Conservation (phyloP, 805 yeast genomes). For the Myxozyma kluyveri region DNA sequence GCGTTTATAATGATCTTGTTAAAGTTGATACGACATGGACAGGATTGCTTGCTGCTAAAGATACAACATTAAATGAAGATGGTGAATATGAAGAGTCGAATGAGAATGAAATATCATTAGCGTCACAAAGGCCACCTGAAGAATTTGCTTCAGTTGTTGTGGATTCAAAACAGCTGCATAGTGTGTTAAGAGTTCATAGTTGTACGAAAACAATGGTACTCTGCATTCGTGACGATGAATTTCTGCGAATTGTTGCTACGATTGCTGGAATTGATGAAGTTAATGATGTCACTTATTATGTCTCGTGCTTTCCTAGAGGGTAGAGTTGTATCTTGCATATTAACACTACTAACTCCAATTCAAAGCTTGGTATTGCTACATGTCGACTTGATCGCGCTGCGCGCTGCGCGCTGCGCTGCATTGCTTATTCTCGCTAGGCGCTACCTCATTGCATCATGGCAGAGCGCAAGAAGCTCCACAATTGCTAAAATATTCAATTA, state of each 20-base stretch:
- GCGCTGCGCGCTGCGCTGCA: too few species aligned
- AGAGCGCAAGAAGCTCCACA: too few species aligned
- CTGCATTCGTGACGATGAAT: conserved; percentile 20
- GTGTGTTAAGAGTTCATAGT: conserved; percentile 27
- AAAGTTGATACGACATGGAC: conserved; percentile 36
- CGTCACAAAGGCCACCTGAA: conserved; percentile 4
- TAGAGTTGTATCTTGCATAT: too few species aligned
- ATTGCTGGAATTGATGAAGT: conserved; percentile 28
- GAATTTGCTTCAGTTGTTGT: conserved; percentile 23
- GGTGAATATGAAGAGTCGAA: not conserved
- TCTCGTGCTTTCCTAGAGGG: conserved; percentile 19
- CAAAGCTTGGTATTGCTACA: too few species aligned
- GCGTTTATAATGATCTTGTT: conserved; percentile 32
- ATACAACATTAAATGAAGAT: conserved; percentile 7
- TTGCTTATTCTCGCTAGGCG: too few species aligned
- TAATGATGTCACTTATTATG: conserved; percentile 30
- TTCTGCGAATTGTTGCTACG: conserved; percentile 30
- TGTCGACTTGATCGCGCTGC: too few species aligned
- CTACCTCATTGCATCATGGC: too few species aligned
- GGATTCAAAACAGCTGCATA: conserved; percentile 32
- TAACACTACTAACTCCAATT: too few species aligned
- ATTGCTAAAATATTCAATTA: too few species aligned
- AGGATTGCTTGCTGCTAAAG: conserved; percentile 12
- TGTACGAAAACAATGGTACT: conserved; percentile 24
- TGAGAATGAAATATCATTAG: too few species aligned